Base-by-base conservation (phyloP, 495 filamentous ascomycete genomes). In the Talaromyces trachyspermus region DNA sequence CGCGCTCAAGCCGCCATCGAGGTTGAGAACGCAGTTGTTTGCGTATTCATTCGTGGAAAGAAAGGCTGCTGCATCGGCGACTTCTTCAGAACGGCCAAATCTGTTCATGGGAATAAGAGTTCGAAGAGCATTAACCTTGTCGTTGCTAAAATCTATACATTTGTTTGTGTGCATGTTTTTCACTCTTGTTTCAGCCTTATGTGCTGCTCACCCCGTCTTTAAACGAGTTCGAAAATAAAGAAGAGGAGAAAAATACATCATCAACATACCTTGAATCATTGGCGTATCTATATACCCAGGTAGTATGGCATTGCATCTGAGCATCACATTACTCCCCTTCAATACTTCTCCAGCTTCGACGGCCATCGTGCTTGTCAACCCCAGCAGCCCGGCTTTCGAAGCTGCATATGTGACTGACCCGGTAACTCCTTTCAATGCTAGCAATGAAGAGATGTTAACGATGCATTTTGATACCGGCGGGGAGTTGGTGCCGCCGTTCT, bases 1-100 rank as follows among this genome's bases (percentile, higher is more conserved):
- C 11, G 84, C 85, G 54, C 86, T 88, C 45, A 90, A 56, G 1
- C 88, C 88, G 14, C 88, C 88, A 59, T 94, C 88, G n/a, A 95
- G 71, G 55, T 88, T 89, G 7, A 95, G 71, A 20, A 89, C 75
- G 64, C 86, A 89, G 47, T 90, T 90, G 56, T 89, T 88, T 7
- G 86, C 82, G 59, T 89, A 95, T 36, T 77, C 59, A 61, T 89
- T 92, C 23, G 68, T 71, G n/a, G 78, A 83, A 14, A 95, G 75
- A 61, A 92, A 94, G 23, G 79, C 62, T 35, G 81, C 87, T 38
- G 88, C 87, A 49, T 89, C 82, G n/a, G 88, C 87, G 22, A 94
- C 73, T 54, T 95, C 88, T 4, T 75, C 68, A 10, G 75, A 62
- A 6, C 71, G 61, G 9, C 88, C 88, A 51, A 89, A 79, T 8